These are phyloP conservation scores for Colletotrichum graminicola DNA, from an alignment of 2,329 filamentous ascomycete genomes.

Conservation along the genomic window DNA sequence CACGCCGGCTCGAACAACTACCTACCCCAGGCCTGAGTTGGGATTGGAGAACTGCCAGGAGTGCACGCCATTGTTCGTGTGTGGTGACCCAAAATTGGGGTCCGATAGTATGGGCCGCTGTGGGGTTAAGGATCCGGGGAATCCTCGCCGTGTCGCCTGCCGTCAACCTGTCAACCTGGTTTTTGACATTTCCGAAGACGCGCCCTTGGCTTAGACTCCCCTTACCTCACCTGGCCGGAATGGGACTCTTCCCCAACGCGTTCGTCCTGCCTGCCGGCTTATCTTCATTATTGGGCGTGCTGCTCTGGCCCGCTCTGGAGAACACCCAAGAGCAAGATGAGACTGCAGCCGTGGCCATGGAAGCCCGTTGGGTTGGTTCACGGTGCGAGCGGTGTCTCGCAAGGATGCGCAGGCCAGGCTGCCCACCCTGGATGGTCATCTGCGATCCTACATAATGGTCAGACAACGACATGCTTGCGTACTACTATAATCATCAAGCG, in stretches of 20 bases:
- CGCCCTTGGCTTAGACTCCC: background rate
- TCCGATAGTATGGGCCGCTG: background rate
- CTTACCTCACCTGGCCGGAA: background rate
- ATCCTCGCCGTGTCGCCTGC: slow-evolving; percentile 25
- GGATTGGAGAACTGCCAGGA: background rate
- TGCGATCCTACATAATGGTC: slow-evolving; percentile 29
- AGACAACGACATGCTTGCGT: background rate
- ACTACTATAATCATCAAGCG: background rate
- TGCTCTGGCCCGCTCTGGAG: slow-evolving; percentile 3
- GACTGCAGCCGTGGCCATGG: slow-evolving; percentile 4
- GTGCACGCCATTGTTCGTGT: background rate
- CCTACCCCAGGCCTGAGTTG: background rate
- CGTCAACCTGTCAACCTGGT: slow-evolving; percentile 20
- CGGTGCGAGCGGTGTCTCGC: background rate
- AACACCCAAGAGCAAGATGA: slow-evolving; percentile 12
- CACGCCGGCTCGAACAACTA: background rate
- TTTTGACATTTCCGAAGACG: slow-evolving; percentile 26
- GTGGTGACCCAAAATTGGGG: slow-evolving; percentile 9
- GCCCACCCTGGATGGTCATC: slow-evolving; percentile 26
- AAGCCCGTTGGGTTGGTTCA: background rate
- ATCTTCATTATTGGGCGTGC: background rate
- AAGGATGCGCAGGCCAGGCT: slow-evolving; percentile 19
- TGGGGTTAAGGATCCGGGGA: slow-evolving; percentile 34
- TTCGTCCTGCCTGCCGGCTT: slow-evolving; percentile 8
- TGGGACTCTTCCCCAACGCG: background rate